Base-by-base conservation (phyloP, 2,329 filamentous ascomycete genomes). In the Incumbomyces lentus region DNA sequence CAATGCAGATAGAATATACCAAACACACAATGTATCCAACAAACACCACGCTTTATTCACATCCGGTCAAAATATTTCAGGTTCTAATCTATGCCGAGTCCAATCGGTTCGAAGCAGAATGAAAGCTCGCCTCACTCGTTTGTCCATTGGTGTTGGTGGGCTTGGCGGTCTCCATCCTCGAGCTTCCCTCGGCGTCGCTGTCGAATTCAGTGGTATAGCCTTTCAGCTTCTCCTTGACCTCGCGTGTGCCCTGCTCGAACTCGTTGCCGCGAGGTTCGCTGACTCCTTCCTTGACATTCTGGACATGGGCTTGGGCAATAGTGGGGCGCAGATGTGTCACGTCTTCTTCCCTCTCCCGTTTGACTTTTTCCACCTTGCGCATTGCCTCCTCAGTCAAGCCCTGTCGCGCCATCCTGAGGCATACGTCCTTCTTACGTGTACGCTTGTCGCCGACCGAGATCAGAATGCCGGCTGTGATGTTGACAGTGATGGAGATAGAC, bases 361-460 rank as follows among this genome's bases (percentile, higher is more conserved):
- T 56, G 44, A 51, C 44, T 34, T 52, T 52, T 31, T 56, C 48
- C 7, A 57, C 55, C 55, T 75, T 74, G 52, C 71, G 70, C 53
- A 82, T 80, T 1, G 79, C 79, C 55, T 79, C 71, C 39, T 73
- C 66, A 0, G 86, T 93, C 47, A 93, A 64, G 52, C 86, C 79
- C 60, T 92, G 86, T 26, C 85, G 71, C 57, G 84, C 78, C 65
- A 92, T 77, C 37, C 81, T 74, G 59, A 89, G 81, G 17, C 88
- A 71, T 0, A 93, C 84, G 35, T 93, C 86, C 74, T 88, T 90
- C 73, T 93, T 93, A 42, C 86, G 72, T 1, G 86, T 88, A 52
- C 75, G 77, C 16, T 81, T 75, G 59, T 90, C 86, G 1, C 86
- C 86, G 13, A 87, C 71, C 53, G 73, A 79, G 60, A 93, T 93